A percentile compares a stretch with the other conserved stretches of the same genome.
Conservation (phyloP, 306 rosid species). For the Pyrus betulifolia region DNA sequence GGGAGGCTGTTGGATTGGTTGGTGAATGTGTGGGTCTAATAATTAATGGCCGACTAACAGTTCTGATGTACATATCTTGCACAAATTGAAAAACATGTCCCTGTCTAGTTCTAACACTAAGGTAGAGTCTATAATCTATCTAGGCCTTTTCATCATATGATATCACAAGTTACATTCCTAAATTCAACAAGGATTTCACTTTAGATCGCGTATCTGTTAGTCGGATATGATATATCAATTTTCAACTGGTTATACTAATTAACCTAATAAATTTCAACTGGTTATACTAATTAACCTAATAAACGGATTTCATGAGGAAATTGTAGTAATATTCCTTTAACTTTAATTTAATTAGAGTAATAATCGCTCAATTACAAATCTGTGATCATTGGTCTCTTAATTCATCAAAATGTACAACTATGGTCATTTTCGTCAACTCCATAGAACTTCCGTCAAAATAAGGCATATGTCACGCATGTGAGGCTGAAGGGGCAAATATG, state of each 20-base stretch:
- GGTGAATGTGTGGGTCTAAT: slow-evolving; percentile 55
- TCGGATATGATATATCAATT: neutral
- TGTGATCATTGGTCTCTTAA: too few relatives aligned
- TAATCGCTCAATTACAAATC: too few relatives aligned
- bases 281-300: neutral
- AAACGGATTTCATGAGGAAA: neutral
- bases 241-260: neutral
- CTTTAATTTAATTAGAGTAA: too few relatives aligned
- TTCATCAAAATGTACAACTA: too few relatives aligned
- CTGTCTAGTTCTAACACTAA: neutral
- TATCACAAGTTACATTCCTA: neutral
- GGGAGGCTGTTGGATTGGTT: slow-evolving; percentile 31
- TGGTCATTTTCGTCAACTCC: too few relatives aligned
- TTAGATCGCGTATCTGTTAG: neutral
- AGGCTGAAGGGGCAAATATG: too few relatives aligned
- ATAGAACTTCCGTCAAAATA: too few relatives aligned
- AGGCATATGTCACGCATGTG: too few relatives aligned
- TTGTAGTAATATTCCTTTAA: too few relatives aligned
- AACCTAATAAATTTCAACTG: neutral
- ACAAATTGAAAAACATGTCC: slow-evolving; percentile 14
- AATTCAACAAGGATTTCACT: neutral
- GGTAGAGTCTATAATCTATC: neutral
- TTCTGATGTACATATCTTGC: neutral
- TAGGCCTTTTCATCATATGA: slow-evolving; percentile 16
- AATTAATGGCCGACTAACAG: slow-evolving; percentile 42